phyloP scores from a whole-genome alignment of 2,329 filamentous ascomycete genomes.

The Acrodontium crateriforme region DNA sequence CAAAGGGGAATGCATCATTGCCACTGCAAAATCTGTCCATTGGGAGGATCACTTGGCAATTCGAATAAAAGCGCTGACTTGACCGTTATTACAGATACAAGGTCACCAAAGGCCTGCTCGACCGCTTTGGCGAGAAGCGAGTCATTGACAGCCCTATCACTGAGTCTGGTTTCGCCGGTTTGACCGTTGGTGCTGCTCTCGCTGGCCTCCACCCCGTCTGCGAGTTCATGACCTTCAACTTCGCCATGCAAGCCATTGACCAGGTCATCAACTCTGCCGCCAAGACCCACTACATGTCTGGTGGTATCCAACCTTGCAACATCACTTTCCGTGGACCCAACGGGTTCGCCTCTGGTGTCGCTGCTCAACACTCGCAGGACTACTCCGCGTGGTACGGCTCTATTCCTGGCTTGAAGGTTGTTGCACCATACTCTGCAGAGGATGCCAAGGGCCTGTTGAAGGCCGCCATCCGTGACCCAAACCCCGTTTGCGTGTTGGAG shows the following conservation, averaged over 20 bases:
- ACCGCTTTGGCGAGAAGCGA: constrained; percentile 93
- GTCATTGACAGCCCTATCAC: constrained; percentile 98
- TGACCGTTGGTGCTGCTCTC: constrained; percentile 87
- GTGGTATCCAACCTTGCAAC: constrained; percentile 98
- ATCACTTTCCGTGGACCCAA: constrained; percentile 99
- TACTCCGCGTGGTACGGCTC: constrained; percentile 98
- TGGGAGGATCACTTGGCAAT: no score
- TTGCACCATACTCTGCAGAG: constrained; percentile 89
- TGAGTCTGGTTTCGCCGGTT: constrained; percentile 85
- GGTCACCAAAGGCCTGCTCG: constrained; percentile 92
- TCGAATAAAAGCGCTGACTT: no score
- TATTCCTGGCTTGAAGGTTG: constrained; percentile 94
- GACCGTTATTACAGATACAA: constrained; percentile 54
- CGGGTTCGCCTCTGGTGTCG: constrained; percentile 91
- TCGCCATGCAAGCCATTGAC: constrained; percentile 99
- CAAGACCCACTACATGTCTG: constrained; percentile 99
- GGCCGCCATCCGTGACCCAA: constrained; percentile 94
- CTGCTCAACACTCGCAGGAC: constrained; percentile 95
- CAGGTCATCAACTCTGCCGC: constrained; percentile 98
- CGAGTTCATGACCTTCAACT: constrained; percentile 99
- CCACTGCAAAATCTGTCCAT: no score
- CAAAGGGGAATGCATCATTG: no score
- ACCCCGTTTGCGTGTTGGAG: constrained; percentile 66
- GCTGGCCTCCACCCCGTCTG: constrained; percentile 88
- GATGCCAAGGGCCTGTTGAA: constrained; percentile 97